Conservation (phyloP, 805 yeast genomes). For the Metschnikowia continentalis region DNA sequence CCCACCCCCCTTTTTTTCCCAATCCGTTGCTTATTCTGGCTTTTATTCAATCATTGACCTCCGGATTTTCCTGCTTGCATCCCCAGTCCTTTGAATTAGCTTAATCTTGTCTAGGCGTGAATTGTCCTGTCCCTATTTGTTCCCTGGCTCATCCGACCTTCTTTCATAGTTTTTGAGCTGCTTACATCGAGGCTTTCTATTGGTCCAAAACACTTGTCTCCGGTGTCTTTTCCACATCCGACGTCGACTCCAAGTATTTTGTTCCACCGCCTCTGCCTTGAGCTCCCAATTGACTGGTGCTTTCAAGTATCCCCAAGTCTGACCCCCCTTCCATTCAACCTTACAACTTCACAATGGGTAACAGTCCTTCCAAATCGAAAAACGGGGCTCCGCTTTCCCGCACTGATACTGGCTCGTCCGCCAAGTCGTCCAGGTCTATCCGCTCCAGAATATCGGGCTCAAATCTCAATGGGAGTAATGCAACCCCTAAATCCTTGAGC, state of each 20-base stretch:
- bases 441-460: slow-evolving; percentile 32
- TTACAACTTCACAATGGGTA: slow-evolving; percentile 40
- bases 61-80: not conserved
- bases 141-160: not conserved
- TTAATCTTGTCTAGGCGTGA: not conserved
- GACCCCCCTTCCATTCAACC: not conserved
- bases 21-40: not conserved
- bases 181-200: not conserved
- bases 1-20: not conserved
- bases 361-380: slow-evolving; percentile 44
- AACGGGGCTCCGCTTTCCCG: slow-evolving; percentile 46
- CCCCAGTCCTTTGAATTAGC: not conserved
- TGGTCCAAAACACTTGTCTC: not conserved
- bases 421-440: slow-evolving; percentile 44
- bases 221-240: not conserved
- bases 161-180: not conserved
- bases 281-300: not conserved
- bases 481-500: slow-evolving; percentile 28
- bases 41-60: not conserved
- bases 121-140: not conserved
- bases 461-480: slow-evolving; percentile 19
- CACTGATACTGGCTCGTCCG: slow-evolving; percentile 51
- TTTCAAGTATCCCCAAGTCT: not conserved
- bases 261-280: not conserved
- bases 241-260: not conserved